phyloP scores from a whole-genome alignment of 345 rosid genomes.

The Acer saccharum region DNA sequence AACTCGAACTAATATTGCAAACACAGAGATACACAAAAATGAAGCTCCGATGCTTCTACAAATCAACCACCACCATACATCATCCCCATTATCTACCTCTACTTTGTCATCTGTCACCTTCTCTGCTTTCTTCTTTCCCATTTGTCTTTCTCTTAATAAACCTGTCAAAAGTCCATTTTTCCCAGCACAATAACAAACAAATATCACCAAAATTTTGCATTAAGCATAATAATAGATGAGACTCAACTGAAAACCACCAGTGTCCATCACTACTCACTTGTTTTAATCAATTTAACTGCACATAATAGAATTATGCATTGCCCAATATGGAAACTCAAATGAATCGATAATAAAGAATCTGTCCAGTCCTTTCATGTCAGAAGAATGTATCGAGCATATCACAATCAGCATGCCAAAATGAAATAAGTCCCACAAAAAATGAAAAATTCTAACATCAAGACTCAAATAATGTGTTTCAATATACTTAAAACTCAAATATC shows the following conservation, averaged over 20 bases:
- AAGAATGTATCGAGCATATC: not conserved
- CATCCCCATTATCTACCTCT: conserved; percentile 17
- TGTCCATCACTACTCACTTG: not conserved
- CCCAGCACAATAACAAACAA: not conserved
- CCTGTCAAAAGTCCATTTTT: conserved; percentile 10
- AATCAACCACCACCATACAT: conserved; percentile 46
- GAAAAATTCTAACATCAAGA: not conserved
- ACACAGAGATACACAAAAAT: conserved; percentile 57
- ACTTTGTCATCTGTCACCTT: not conserved
- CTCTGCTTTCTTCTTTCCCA: conserved; percentile 32
- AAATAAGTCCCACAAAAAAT: no score
- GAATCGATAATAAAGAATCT: not conserved
- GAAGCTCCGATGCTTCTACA: conserved; percentile 43
- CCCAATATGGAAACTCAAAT: not conserved
- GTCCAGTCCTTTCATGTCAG: not conserved
- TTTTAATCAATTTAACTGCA: not conserved
- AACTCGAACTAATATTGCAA: conserved; percentile 68
- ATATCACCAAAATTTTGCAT: not conserved
- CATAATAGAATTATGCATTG: not conserved
- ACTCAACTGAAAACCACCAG: not conserved
- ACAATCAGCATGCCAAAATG: not conserved
- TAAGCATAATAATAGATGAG: not conserved
- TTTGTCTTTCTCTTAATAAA: conserved; percentile 1
- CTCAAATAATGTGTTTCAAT: not conserved
- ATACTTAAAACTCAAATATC: not conserved